A percentile compares a stretch with the other conserved stretches of the same genome.
These are phyloP conservation scores for Penicillium sp. DNA, from an alignment of 2,329 filamentous ascomycete genomes.

Conservation along the genomic window DNA sequence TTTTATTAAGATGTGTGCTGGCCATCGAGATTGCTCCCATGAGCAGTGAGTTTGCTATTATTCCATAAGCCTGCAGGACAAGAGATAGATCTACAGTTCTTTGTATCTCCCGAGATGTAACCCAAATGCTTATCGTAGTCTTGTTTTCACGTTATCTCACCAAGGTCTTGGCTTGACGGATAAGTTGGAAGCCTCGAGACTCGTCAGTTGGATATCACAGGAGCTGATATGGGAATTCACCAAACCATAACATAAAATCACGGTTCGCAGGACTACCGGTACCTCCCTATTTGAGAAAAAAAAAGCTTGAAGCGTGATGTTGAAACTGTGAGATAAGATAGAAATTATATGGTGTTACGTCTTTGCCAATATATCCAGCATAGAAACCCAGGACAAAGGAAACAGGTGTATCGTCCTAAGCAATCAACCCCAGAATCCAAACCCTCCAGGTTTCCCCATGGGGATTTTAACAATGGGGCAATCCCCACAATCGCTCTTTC, in stretches of 20 bases:
- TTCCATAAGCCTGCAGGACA: neutral
- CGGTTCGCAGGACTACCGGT: too few species aligned
- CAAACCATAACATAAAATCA: neutral
- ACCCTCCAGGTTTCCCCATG: neutral
- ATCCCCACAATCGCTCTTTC: neutral
- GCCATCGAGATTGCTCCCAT: neutral
- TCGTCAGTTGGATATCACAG: neutral
- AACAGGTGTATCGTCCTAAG: too few species aligned
- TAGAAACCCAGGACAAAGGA: neutral
- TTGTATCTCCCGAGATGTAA: slow-evolving; percentile 1
- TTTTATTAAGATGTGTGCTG: neutral
- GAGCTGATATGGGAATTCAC: neutral
- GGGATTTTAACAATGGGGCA: too few species aligned
- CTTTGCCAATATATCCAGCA: neutral
- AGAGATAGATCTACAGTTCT: neutral
- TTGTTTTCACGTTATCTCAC: neutral
- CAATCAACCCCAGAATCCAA: neutral
- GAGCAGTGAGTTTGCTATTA: neutral
- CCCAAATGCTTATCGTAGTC: neutral
- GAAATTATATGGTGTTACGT: neutral
- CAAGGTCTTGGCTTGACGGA: neutral
- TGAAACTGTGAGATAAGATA: neutral
- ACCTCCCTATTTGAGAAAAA: too few species aligned
- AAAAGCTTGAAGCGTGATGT: neutral
- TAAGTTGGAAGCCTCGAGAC: neutral